Base-by-base conservation (phyloP, 192 early-diverging fungal species). In the Coemansia sp. region DNA sequence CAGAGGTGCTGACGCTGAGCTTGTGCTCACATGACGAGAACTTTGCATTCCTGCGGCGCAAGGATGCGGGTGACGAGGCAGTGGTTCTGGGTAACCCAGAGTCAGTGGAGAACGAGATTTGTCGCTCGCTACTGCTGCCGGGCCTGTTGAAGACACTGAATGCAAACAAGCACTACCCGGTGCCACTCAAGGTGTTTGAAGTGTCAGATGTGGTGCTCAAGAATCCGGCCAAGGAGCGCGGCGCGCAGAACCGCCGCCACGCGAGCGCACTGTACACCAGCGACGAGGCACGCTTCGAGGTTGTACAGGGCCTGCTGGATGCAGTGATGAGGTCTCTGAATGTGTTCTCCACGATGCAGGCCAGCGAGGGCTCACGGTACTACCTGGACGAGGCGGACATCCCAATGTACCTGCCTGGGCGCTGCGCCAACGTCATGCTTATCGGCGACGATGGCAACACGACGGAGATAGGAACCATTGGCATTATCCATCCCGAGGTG, bases 21-120 rank as follows among this genome's bases (percentile, higher is more conserved):
- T 84, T 98, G 86, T 99, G 97, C 82, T 97, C 95, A 44, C 92
- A 95, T 58, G 92, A 97, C 60, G 95, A 99, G 69, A 98, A 95
- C 85, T 99, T 95, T 69, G 83, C 84, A 29, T 89, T 82, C 81
- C 82, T 99, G 56, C 89, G 91, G 29, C 86, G 87, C 61, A 70
- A 66, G n/a, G 95, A 98, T 69, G 74, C 83, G 29, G 85, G 86
- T 42, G 82, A 80, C 48, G 88, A 88, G 50, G 95, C 92, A 3
- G 92, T 99, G 27, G 83, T 89, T 55, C 81, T 99, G 47, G 81
- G 87, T 6, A 97, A 99, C 62, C 97, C 95, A 59, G 92, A 94
- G 77, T 92, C 93, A 0, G 56, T 86, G 11, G 95, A 96, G 65
- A 95, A 90, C 74, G 85, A 95, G 70, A 92, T 98, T 22, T 93